Percentiles rank a stretch among this genome's conserved stretches.
Conservation (phyloP, 2,329 filamentous ascomycete species). For the Venturia nashicola region DNA sequence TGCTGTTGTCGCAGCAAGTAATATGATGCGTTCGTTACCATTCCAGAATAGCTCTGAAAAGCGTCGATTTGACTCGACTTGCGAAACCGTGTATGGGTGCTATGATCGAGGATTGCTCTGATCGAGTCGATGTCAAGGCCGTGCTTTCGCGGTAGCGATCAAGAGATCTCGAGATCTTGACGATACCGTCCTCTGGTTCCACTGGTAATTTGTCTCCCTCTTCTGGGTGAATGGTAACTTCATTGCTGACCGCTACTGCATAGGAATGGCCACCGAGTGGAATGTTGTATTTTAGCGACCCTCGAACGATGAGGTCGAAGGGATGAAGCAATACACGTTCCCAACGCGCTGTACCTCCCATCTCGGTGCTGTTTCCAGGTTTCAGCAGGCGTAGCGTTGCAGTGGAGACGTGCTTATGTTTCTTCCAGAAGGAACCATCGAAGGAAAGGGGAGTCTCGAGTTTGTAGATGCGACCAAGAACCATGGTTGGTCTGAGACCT, state of each 20-base stretch:
- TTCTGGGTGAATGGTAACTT: slow-evolving; percentile 1
- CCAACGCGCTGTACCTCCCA: slow-evolving; percentile 75
- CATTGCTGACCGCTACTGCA: slow-evolving; percentile 1
- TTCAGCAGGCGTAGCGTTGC: slow-evolving; percentile 72
- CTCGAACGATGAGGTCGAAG: slow-evolving; percentile 86
- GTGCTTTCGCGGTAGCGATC: background rate
- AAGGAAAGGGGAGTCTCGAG: slow-evolving; percentile 85
- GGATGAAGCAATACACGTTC: slow-evolving; percentile 81
- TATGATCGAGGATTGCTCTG: background rate
- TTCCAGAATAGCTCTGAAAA: background rate
- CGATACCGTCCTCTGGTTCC: background rate
- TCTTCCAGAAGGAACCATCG: slow-evolving; percentile 78
- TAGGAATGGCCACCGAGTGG: slow-evolving; percentile 38
- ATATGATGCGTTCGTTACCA: background rate
- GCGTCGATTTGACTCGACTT: background rate
- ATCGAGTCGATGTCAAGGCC: background rate
- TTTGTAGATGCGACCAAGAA: slow-evolving; percentile 75
- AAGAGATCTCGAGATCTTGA: background rate
- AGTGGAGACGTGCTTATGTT: slow-evolving; percentile 56
- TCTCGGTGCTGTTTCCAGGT: slow-evolving; percentile 79
- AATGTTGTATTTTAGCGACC: slow-evolving; percentile 72
- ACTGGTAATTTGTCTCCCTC: background rate
- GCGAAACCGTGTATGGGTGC: background rate
- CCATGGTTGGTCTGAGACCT: slow-evolving; percentile 57
- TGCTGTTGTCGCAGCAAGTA: background rate